phyloP scores from a whole-genome alignment of 2,329 filamentous ascomycete species.

The Arthrobotrys musiformis region DNA sequence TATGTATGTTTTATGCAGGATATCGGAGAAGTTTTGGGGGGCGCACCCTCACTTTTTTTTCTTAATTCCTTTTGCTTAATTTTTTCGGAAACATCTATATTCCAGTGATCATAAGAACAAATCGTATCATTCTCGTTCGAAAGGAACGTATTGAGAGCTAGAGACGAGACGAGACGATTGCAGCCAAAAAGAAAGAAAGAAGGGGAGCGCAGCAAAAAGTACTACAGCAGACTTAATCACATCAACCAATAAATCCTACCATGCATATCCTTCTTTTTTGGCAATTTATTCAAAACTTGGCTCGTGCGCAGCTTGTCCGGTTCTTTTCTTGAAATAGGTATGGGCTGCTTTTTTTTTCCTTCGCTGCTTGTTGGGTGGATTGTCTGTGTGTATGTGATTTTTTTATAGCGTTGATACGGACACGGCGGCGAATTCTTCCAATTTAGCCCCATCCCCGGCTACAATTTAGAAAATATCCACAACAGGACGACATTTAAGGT shows the following conservation, averaged over 20 bases:
- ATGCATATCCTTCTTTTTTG: conserved; percentile 38
- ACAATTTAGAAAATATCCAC: conserved; percentile 40
- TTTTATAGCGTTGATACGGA: conserved; percentile 21
- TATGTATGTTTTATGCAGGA: conserved; percentile 16
- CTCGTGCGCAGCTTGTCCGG: conserved; percentile 53
- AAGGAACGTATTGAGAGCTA: neutral
- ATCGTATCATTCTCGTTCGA: conserved; percentile 23
- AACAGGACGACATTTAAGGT: conserved; percentile 9
- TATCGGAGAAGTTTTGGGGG: conserved; percentile 23
- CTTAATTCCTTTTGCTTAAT: neutral
- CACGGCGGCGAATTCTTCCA: conserved; percentile 48
- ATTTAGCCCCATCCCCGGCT: conserved; percentile 53
- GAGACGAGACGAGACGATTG: conserved; percentile 7
- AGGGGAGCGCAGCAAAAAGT: conserved; percentile 13
- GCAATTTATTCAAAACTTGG: conserved; percentile 55
- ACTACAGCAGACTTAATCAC: conserved; percentile 5
- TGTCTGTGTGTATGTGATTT: neutral
- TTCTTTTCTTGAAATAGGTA: conserved; percentile 22
- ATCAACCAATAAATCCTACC: conserved; percentile 22
- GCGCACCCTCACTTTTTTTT: neutral
- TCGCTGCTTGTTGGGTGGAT: neutral
- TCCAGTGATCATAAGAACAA: conserved; percentile 13
- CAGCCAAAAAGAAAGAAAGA: conserved; percentile 4
- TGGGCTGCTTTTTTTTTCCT: neutral
- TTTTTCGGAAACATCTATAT: conserved; percentile 12